These are phyloP conservation scores for Haplographium delicatum DNA, from an alignment of 495 filamentous ascomycete genomes.

Conservation along the genomic window DNA sequence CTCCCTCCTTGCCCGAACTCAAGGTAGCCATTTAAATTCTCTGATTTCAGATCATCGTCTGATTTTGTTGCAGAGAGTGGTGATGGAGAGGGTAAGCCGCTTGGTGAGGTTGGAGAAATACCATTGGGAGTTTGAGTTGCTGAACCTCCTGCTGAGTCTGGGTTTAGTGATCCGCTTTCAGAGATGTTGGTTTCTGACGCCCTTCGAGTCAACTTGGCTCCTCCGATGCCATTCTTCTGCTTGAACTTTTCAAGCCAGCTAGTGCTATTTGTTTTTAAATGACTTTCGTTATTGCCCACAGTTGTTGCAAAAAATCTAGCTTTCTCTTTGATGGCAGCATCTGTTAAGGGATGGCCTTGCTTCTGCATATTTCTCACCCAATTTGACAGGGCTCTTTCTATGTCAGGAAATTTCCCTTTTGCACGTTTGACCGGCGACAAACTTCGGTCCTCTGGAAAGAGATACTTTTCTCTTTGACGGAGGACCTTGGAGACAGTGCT, in stretches of 20 bases:
- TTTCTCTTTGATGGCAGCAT: slow-evolving; percentile 82
- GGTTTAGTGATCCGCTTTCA: slow-evolving; percentile 49
- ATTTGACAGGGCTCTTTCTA: slow-evolving; percentile 88
- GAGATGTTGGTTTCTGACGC: slow-evolving; percentile 62
- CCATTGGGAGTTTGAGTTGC: slow-evolving; percentile 62
- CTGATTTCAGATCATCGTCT: slow-evolving; percentile 51
- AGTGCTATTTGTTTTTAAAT: slow-evolving; percentile 66
- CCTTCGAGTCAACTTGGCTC: slow-evolving; percentile 57
- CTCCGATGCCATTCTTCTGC: slow-evolving; percentile 75
- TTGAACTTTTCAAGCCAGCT: slow-evolving; percentile 97
- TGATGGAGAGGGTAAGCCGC: slow-evolving; percentile 55
- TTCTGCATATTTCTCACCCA: slow-evolving; percentile 80
- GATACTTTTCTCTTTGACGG: slow-evolving; percentile 94
- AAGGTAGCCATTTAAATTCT: slow-evolving; percentile 36
- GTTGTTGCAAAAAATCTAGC: slow-evolving; percentile 79
- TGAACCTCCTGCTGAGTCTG: slow-evolving; percentile 47
- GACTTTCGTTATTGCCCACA: slow-evolving; percentile 67
- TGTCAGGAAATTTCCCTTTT: slow-evolving; percentile 91
- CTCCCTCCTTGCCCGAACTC: slow-evolving; percentile 34
- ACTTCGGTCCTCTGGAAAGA: slow-evolving; percentile 80
- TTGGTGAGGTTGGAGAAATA: slow-evolving; percentile 70
- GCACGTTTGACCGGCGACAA: slow-evolving; percentile 81
- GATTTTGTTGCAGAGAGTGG: slow-evolving; percentile 59
- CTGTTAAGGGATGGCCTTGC: slow-evolving; percentile 70
- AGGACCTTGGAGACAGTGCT: slow-evolving; percentile 98